These are phyloP conservation scores for Suillus weaverae DNA, from an alignment of 768 basidiomycete genomes.

Conservation along the genomic window DNA sequence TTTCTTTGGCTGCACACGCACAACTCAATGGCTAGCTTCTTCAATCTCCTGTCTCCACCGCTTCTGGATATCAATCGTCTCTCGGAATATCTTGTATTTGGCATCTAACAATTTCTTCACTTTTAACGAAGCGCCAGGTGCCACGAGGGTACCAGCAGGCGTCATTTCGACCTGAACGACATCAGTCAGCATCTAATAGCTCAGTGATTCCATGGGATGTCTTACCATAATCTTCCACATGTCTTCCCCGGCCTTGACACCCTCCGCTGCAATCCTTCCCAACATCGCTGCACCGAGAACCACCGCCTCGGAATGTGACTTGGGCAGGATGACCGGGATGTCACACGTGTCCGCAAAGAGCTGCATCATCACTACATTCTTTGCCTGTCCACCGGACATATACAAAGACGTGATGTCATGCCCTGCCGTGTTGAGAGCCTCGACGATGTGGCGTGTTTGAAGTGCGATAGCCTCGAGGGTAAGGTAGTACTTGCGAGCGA, in stretches of 20 bases:
- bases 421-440: constrained; percentile 84
- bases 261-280: constrained; percentile 79
- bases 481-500: constrained; percentile 88
- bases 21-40: constrained; percentile 39
- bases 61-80: constrained; percentile 88
- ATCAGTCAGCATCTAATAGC: neutral
- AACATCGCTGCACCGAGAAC: constrained; percentile 95
- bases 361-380: constrained; percentile 85
- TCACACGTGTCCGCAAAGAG: constrained; percentile 84
- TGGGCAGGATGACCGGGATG: constrained; percentile 82
- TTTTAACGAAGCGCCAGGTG: constrained; percentile 56
- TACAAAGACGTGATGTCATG: constrained; percentile 86
- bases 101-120: constrained; percentile 81
- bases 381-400: constrained; percentile 92
- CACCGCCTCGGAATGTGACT: constrained; percentile 75
- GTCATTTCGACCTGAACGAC: constrained; percentile 86
- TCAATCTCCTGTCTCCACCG: constrained; percentile 84
- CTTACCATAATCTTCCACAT: constrained; percentile 93
- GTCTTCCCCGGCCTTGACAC: constrained; percentile 52
- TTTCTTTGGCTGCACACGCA: neutral
- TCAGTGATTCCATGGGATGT: constrained; percentile 1
- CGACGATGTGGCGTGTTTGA: constrained; percentile 92
- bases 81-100: constrained; percentile 93
- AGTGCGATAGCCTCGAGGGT: constrained; percentile 92
- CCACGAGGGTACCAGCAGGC: constrained; percentile 70